Conservation (phyloP, 371 early-diverging fungal species). For the Apophysomyces sp. region DNA sequence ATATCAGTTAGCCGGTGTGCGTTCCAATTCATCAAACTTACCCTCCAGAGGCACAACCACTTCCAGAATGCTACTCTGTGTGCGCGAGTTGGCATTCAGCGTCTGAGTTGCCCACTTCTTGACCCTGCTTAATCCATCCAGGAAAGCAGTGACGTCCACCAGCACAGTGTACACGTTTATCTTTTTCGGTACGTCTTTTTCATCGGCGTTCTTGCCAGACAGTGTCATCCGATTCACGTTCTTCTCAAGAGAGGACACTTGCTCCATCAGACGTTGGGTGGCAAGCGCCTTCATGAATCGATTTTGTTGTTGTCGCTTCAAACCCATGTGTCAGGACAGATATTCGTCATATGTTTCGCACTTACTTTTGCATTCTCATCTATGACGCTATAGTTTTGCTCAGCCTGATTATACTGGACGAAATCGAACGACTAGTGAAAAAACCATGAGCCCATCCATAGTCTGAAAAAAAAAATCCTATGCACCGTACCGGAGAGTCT, state of each 20-base stretch:
- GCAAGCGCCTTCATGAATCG: conserved; percentile 66
- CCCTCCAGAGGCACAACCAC: conserved; percentile 64
- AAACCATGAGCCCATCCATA: not conserved
- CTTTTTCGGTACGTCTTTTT: conserved; percentile 7
- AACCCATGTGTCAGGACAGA: not conserved
- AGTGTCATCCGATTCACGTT: conserved; percentile 42
- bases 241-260: conserved; percentile 61
- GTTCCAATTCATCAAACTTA: conserved; percentile 21
- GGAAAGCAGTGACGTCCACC: conserved; percentile 52
- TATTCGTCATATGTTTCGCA: not conserved
- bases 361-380: conserved; percentile 61
- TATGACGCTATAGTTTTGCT: conserved; percentile 51
- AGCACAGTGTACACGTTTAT: conserved; percentile 40
- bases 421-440: conserved; percentile 46
- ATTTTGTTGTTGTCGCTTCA: conserved; percentile 51
- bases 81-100: conserved; percentile 24
- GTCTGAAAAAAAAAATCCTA: not conserved
- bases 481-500: conserved; percentile 31
- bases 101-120: conserved; percentile 53
- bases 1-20: too few species aligned
- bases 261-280: conserved; percentile 61
- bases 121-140: conserved; percentile 48
- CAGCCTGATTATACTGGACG: conserved; percentile 46
- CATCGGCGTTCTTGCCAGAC: conserved; percentile 8
- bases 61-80: conserved; percentile 36